These are phyloP conservation scores for Annona squamosa DNA, from an alignment of 164 flowering plant genomes.

Conservation along the genomic window DNA sequence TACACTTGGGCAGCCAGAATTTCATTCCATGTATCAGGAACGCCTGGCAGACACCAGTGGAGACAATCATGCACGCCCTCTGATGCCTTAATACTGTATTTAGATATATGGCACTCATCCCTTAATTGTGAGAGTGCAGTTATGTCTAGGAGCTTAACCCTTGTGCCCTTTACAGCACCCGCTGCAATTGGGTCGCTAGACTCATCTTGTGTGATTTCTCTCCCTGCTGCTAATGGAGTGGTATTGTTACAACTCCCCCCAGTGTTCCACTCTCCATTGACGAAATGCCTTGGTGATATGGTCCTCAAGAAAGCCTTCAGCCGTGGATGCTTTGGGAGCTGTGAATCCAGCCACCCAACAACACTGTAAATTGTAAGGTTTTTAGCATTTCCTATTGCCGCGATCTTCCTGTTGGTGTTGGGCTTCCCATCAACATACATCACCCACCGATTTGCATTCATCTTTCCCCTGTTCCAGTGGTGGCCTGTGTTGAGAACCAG, in stretches of 20 bases:
- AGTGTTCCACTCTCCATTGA: conserved; percentile 72
- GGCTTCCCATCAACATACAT: conserved; percentile 56
- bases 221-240: conserved; percentile 43
- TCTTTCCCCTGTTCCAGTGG: conserved; percentile 77
- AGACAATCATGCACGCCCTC: conserved; percentile 55
- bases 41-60: conserved; percentile 92
- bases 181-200: conserved; percentile 49
- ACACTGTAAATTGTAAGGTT: conserved; percentile 50
- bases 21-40: conserved; percentile 88
- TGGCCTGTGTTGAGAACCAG: conserved; percentile 75
- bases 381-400: conserved; percentile 45
- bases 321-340: conserved; percentile 41
- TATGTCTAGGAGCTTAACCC: conserved; percentile 56
- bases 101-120: conserved; percentile 71
- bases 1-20: conserved; percentile 55
- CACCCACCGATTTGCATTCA: conserved; percentile 62
- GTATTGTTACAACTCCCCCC: conserved; percentile 72
- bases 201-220: conserved; percentile 40
- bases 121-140: conserved; percentile 62
- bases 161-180: conserved; percentile 54
- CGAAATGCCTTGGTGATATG: conserved; percentile 70
- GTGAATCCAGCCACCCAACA: conserved; percentile 56
- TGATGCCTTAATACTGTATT: conserved; percentile 31
- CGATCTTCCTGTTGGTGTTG: conserved; percentile 19
- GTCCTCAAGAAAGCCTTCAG: conserved; percentile 65